Evolutionary conservation across 2,329 filamentous ascomycete species (phyloP), one percentile per base, ranked within the genome.

Genomic region (Orbilia brochopaga): DNA sequence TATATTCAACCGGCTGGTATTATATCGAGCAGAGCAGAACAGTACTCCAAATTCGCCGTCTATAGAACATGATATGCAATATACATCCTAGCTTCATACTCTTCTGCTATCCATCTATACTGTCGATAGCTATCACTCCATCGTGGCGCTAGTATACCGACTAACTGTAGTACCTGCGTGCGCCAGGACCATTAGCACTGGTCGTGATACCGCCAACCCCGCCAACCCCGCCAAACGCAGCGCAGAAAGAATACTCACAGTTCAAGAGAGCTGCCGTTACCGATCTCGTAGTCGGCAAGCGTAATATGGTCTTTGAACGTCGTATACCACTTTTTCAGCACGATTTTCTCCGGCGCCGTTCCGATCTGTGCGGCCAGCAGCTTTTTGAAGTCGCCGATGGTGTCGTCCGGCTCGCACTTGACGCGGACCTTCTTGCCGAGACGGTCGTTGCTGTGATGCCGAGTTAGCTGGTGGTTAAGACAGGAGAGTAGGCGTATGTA

Each of bases 381-480:
- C 69, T 74, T 76, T 65, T 76, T 76, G 57, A 75, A 75, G 53
- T 76, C 73, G 19, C 74, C 73, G 65, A 77, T 75, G 15, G 74
- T 76, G 46, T 77, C 76, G 51, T 76, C 74, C n/a, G 75, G 75
- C 27, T 76, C 75, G 58, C 76, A 77, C 42, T 77, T 75, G 73
- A 77, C 67, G 51, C 74, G 51, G 52, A 76, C 52, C 75, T 76
- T 73, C 64, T 74, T 61, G 69, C 65, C 73, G 63, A 74, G 42
- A 91, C 92, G 0, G 85, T 97, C 4, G 91, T 97, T 75, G 73
- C 69, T 77, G 64, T 35, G 55, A 8, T 19, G 17, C 24, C 11
- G 1, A 1, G 17, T 50, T 19, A 48, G 21, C 30, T 40, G 13
- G 30, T 77, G 74, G 58, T 76, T 74, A 76, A 77, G 74, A 67